These are phyloP conservation scores for Chlamydomonas incerta DNA, from an alignment of 139 green algal species.

Conservation along the genomic window DNA sequence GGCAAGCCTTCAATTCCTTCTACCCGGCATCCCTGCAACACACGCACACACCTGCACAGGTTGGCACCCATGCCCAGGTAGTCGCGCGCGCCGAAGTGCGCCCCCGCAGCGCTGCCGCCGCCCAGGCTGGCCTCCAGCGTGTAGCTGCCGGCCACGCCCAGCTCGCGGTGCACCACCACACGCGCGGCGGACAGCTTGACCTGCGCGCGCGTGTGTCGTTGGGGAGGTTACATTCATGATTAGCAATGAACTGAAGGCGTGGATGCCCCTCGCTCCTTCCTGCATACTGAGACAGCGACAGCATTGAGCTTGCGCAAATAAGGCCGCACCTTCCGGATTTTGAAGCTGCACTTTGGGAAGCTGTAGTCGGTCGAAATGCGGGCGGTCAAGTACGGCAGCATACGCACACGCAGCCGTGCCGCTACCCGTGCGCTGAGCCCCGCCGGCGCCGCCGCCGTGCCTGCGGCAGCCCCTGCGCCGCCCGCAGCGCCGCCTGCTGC, in stretches of 20 bases:
- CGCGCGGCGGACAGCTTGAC: conserved; percentile 47
- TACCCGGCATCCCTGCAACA: no score
- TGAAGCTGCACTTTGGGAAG: conserved; percentile 49
- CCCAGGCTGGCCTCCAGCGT: conserved; percentile 58
- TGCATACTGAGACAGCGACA: no score
- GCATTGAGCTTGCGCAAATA: no score
- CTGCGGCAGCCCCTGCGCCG: background rate
- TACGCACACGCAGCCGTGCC: conserved; percentile 56
- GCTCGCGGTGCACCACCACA: conserved; percentile 50
- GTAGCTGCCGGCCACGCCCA: conserved; percentile 56
- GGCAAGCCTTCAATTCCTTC: no score
- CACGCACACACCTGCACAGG: conserved; percentile 50
- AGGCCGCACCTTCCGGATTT: conserved; percentile 39
- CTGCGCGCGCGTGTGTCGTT: background rate
- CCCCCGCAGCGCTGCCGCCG: conserved; percentile 6
- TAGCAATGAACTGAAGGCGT: no score
- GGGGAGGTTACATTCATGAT: no score
- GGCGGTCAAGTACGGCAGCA: conserved; percentile 59
- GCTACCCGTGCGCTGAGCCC: conserved; percentile 21
- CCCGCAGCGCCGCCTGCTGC: no score
- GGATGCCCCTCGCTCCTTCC: no score
- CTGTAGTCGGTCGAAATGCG: conserved; percentile 48
- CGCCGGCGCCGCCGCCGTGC: background rate
- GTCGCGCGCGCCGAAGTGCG: conserved; percentile 52
- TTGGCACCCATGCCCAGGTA: conserved; percentile 52